Evolutionary conservation across 768 basidiomycete species (phyloP), one percentile per base, ranked within the genome.

Genomic region (Leccinum variicolor): DNA sequence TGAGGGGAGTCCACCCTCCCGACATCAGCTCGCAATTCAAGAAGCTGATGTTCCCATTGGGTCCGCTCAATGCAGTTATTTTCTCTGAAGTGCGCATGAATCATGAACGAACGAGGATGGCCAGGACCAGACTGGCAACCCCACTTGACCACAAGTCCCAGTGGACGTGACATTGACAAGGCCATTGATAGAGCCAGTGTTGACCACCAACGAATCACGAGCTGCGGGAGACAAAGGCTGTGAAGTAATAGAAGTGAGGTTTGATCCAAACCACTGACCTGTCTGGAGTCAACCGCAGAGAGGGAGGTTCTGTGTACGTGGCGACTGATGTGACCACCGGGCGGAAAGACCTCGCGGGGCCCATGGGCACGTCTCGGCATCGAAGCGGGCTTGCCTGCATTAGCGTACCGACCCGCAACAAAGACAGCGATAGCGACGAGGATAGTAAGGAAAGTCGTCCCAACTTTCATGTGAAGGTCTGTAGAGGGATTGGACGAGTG

Each of bases 1-100:
- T 73, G 55, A 70, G 68, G 15, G 91, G 89, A 50, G 73, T 80
- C 92, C 92, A 94, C 29, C 87, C 88, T 33, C 67, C 67, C 31
- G 63, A 67, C 46, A 79, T 75, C 54, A 94, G 69, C 45, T 90
- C 91, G 65, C 92, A 94, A 74, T 90, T 91, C 62, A 93, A 70
- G 82, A 86, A 93, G 54, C 83, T 76, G 50, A 89, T 84, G 65
- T 77, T 69, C n/a, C 88, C 87, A 65, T 90, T 90, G 17, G 87
- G 87, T 17, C 89, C 89, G 41, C 74, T 73, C 25, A 76, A 72
- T 7, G 69, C 64, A 4, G 81, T 84, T 59, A 79, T 73, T 41
- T 81, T 57, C 64, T 64, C 86, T 89, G 65, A 52, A 21, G 36
- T 31, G 28, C 33, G 34, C 14, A 36, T 66, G 46, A 53, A 53